These are phyloP conservation scores for Suillus subaureus DNA, from an alignment of 768 basidiomycete genomes.

Conservation along the genomic window DNA sequence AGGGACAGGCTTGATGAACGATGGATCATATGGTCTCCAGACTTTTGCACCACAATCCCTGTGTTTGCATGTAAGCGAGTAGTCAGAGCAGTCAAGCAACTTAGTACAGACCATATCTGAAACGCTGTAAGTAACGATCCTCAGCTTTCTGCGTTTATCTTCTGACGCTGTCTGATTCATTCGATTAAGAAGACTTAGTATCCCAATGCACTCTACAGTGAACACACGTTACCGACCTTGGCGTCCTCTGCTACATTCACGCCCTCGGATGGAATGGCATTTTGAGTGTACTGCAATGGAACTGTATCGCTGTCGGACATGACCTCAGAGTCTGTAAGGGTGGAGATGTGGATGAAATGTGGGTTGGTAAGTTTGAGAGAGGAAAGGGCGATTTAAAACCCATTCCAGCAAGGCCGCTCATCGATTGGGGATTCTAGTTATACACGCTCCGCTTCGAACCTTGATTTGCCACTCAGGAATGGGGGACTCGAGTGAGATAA, in stretches of 20 bases:
- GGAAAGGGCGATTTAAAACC: neutral
- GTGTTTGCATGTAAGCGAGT: neutral
- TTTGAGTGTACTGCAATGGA: neutral
- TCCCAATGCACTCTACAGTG: neutral
- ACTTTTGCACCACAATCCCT: neutral
- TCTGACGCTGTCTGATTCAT: neutral
- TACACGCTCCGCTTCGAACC: neutral
- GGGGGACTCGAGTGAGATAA: neutral
- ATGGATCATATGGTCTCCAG: conserved; percentile 1
- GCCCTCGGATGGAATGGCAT: neutral
- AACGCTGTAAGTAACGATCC: neutral
- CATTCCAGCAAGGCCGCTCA: neutral
- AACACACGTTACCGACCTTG: neutral
- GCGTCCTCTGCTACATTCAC: neutral
- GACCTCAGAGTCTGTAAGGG: neutral
- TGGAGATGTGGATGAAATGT: neutral
- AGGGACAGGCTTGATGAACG: conserved; percentile 14
- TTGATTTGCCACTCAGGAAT: neutral
- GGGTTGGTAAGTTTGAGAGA: neutral
- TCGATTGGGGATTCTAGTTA: neutral
- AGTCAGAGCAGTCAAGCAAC: neutral
- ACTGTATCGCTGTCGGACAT: neutral
- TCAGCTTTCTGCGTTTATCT: neutral
- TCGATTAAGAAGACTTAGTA: neutral
- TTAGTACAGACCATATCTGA: neutral